Percentiles rank a stretch among this genome's conserved stretches.
phyloP scores from a whole-genome alignment of 257 asterid genomes.

The Salvia hispanica region DNA sequence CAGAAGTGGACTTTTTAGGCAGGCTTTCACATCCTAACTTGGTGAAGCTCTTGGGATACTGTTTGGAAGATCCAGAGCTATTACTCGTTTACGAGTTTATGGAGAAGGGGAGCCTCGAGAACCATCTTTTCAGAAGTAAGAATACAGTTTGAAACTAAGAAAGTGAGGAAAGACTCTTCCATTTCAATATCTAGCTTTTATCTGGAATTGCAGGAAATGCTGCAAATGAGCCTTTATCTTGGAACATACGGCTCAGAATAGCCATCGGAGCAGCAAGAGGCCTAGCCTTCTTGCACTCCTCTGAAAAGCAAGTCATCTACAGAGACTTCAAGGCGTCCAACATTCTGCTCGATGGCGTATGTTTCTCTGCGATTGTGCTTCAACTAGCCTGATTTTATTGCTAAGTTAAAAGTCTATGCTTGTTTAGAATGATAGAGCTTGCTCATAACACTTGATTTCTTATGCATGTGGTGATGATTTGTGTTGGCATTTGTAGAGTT shows the following conservation, averaged over 20 bases:
- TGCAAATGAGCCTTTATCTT: constrained; percentile 42
- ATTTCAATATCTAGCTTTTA: constrained; percentile 7
- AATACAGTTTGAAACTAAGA: constrained; percentile 7
- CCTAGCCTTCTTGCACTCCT: constrained; percentile 48
- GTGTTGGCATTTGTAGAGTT: constrained; percentile 35
- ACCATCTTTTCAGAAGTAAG: constrained; percentile 60
- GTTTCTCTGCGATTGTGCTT: constrained; percentile 12
- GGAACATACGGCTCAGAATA: constrained; percentile 51
- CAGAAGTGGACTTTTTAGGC: constrained; percentile 58
- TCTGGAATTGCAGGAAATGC: constrained; percentile 38
- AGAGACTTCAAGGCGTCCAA: constrained; percentile 61
- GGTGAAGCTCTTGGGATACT: constrained; percentile 62
- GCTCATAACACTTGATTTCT: too few relatives aligned
- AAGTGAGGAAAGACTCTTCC: neutral
- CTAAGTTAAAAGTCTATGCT: too few relatives aligned
- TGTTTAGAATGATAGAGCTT: too few relatives aligned
- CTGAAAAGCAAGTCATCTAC: constrained; percentile 46
- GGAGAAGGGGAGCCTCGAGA: constrained; percentile 56
- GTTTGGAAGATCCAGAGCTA: constrained; percentile 52
- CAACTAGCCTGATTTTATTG: too few relatives aligned
- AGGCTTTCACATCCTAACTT: constrained; percentile 55
- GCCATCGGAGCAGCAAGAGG: constrained; percentile 59
- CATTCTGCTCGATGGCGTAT: constrained; percentile 58
- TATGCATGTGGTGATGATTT: too few relatives aligned
- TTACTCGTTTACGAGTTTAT: constrained; percentile 55